A percentile compares a stretch with the other conserved stretches of the same genome.
Conservation (phyloP, 2,329 filamentous ascomycete species). For the Aspergillus glaucus region DNA sequence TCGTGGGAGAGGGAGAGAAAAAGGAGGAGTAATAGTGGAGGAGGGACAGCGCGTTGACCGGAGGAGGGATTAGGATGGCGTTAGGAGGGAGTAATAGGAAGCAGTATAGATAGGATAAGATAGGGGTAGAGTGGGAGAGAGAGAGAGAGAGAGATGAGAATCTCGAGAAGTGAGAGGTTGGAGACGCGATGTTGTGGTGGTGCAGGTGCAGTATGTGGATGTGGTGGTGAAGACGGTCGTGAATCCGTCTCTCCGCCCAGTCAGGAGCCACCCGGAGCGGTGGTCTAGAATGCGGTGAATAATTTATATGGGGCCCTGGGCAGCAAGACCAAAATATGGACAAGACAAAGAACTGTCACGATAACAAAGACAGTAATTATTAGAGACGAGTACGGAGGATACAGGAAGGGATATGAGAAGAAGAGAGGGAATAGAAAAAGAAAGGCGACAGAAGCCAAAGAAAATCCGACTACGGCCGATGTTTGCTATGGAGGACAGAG, state of each 20-base stretch:
- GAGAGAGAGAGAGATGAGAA: not conserved
- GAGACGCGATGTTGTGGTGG: too few species aligned
- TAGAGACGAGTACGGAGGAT: not conserved
- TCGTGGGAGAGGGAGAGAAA: slow-evolving; percentile 2
- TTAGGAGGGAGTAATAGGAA: not conserved
- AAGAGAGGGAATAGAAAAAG: slow-evolving; percentile 3
- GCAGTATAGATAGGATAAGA: not conserved
- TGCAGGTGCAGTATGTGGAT: too few species aligned
- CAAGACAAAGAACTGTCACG: too few species aligned
- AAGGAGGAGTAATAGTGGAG: not conserved
- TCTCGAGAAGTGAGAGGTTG: too few species aligned
- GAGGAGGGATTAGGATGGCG: not conserved
- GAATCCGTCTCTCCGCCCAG: too few species aligned
- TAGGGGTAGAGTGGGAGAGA: slow-evolving; percentile 1
- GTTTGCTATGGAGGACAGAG: too few species aligned
- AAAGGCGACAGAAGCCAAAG: not conserved
- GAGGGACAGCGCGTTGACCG: not conserved
- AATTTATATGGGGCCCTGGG: too few species aligned
- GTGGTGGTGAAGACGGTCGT: too few species aligned
- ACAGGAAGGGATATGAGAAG: not conserved
- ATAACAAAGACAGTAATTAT: too few species aligned
- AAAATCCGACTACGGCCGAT: not conserved
- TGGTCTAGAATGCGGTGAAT: too few species aligned
- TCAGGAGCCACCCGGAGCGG: too few species aligned
- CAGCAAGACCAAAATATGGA: too few species aligned